These are phyloP conservation scores for Wickerhamia fluorescens DNA, from an alignment of 805 yeast genomes.

Conservation along the genomic window DNA sequence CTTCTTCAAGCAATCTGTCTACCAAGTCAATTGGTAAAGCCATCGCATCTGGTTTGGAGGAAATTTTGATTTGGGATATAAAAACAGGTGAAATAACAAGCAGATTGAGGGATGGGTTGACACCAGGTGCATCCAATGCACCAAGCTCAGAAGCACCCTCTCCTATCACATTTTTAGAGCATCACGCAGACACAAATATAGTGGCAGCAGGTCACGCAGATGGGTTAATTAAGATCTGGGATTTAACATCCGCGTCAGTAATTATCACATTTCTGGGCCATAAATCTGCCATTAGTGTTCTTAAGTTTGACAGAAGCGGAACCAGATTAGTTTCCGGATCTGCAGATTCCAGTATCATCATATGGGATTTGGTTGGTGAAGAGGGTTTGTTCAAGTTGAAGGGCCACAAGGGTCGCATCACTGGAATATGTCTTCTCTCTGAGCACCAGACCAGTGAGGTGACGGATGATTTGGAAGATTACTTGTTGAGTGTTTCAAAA, in stretches of 20 bases:
- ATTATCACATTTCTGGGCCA: conserved; percentile 88
- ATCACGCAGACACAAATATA: conserved; percentile 55
- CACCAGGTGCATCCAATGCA: conserved; percentile 67
- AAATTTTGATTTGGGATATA: conserved; percentile 82
- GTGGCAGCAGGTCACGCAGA: conserved; percentile 87
- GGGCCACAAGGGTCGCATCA: conserved; percentile 85
- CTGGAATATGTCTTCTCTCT: conserved; percentile 55
- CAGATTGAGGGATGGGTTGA: conserved; percentile 54
- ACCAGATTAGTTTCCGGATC: conserved; percentile 85
- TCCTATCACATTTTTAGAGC: conserved; percentile 54
- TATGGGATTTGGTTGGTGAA: conserved; percentile 96
- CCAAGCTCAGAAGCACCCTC: conserved; percentile 56
- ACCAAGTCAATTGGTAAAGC: conserved; percentile 54
- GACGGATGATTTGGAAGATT: conserved; percentile 56
- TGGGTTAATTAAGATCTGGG: conserved; percentile 91
- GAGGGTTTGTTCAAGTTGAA: conserved; percentile 78
- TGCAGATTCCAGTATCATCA: conserved; percentile 71
- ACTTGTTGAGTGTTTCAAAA: conserved; percentile 70
- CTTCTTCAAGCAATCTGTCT: conserved; percentile 38
- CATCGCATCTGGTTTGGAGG: conserved; percentile 79
- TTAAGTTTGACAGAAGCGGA: conserved; percentile 73
- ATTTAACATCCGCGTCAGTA: conserved; percentile 69
- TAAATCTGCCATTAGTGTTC: conserved; percentile 62
- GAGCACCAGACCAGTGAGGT: conserved; percentile 13
- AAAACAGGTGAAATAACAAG: conserved; percentile 73